Percentiles rank a stretch among this genome's conserved stretches.
phyloP scores from a whole-genome alignment of 2,329 filamentous ascomycete genomes.

The Penicillium sp. region DNA sequence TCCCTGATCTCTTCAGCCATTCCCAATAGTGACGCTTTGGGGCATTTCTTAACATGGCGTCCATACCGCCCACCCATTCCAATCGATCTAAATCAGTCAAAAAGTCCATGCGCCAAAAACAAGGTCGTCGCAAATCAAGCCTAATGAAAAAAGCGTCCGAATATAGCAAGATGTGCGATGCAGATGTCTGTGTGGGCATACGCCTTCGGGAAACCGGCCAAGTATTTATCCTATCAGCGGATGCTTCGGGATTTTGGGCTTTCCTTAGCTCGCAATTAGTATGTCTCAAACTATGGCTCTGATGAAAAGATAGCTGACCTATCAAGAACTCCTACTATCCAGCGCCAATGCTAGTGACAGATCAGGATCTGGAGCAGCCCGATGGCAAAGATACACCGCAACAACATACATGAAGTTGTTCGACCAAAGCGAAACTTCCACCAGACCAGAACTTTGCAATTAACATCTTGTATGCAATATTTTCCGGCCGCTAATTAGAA shows the following conservation, averaged over 20 bases:
- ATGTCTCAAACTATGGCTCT: background rate
- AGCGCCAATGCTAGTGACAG: background rate
- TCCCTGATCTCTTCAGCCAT: background rate
- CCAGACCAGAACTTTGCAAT: background rate
- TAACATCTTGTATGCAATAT: background rate
- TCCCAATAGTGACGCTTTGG: background rate
- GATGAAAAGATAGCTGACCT: background rate
- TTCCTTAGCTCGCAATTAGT: conserved; percentile 3
- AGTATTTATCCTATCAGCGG: conserved; percentile 1
- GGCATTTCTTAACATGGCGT: background rate
- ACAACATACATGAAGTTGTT: background rate
- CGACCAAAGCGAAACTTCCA: background rate
- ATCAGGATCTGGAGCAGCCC: background rate
- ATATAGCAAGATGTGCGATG: conserved; percentile 9
- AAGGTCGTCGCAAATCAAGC: conserved; percentile 1
- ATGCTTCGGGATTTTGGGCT: conserved; percentile 7
- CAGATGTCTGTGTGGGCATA: conserved; percentile 6
- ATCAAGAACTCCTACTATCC: background rate
- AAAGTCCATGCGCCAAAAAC: conserved; percentile 1
- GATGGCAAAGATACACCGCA: background rate
- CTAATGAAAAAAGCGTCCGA: conserved; percentile 9
- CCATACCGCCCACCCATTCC: background rate
- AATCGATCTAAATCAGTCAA: background rate
- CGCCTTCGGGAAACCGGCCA: background rate
- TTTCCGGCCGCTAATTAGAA: no score